Evolutionary conservation across 371 early-diverging fungal genomes (phyloP), one percentile per base, ranked within the genome.

Genomic region (Cladochytrium tenue): DNA sequence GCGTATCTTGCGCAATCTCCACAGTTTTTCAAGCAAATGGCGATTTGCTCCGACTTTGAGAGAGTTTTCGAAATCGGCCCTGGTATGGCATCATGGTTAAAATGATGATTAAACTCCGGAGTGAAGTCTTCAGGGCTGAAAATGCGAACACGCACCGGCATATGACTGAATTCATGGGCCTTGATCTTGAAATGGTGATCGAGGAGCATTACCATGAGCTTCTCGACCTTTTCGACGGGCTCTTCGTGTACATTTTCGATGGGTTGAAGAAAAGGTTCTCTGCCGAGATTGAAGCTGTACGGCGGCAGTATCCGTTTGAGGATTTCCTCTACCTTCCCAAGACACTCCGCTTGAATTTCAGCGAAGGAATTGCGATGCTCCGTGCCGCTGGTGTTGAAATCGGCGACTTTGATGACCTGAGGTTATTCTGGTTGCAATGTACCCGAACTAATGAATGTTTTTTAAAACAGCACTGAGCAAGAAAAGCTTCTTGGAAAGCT

Each of bases 101-200:
- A n/a, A 69, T 25, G 51, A 56, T 26, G 51, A 28, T 28, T 32
- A 15, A 36, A 23, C 33, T 30, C 36, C 53, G 35, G 53, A 25
- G 23, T 50, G 17, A 56, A 81, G 99, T 99, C 43, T 99, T 99
- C 91, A 92, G 99, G 75, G 99, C 99, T 53, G 99, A 99, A 77
- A 91, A 99, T 84, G 94, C 98, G 52, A 92, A 94, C 79, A 99
- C 99, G 23, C 98, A 97, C 78, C 90, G 99, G 51, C 99, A 99
- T 81, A 93, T 99, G 93, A 98, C 98, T 70, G 99, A 99, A 80
- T 99, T 97, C 83, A 89, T 95, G 35, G 99, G 99, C 56, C 90
- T 99, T 64, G 99, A 99, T 93, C 77, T 99, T 80, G 99, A 99
- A 81, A 99, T 98, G 97, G 94, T 98, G 10, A 94, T 99, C 76